Conservation (phyloP, 148 eudicot species). For the Limonium bicolor region DNA sequence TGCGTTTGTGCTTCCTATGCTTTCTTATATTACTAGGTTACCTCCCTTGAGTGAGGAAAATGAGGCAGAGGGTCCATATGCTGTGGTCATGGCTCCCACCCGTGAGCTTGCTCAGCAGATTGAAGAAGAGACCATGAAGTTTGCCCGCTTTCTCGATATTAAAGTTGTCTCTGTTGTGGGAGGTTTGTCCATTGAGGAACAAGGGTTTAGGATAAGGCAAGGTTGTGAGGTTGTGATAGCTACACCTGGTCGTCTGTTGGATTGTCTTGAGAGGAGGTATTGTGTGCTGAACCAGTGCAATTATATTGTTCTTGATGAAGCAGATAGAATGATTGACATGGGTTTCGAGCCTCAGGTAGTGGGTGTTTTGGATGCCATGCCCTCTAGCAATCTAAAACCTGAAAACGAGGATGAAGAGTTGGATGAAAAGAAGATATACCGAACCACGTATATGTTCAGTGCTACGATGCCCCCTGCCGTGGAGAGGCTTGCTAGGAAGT, state of each 20-base stretch:
- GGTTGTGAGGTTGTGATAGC: constrained; percentile 88
- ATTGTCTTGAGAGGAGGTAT: constrained; percentile 58
- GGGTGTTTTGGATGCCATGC: constrained; percentile 77
- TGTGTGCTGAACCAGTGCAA: constrained; percentile 68
- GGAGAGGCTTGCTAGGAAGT: constrained; percentile 78
- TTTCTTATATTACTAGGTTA: constrained; percentile 41
- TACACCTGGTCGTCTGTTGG: constrained; percentile 69
- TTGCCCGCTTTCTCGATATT: constrained; percentile 59
- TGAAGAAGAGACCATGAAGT: constrained; percentile 70
- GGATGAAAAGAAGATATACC: constrained; percentile 55
- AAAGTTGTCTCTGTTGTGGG: constrained; percentile 82
- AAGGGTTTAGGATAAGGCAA: constrained; percentile 65
- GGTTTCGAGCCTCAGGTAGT: constrained; percentile 77
- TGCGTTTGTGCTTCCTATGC: constrained; percentile 56
- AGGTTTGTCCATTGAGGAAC: constrained; percentile 83
- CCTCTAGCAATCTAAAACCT: constrained; percentile 72
- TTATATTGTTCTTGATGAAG: constrained; percentile 81
- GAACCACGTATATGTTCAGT: constrained; percentile 78
- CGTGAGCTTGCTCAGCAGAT: constrained; percentile 86
- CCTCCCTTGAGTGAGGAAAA: constrained; percentile 46
- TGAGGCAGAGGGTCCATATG: constrained; percentile 81
- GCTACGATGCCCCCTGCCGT: constrained; percentile 85
- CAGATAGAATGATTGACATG: constrained; percentile 85
- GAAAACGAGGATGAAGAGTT: constrained; percentile 83
- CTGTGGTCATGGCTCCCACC: constrained; percentile 87